Base-by-base conservation (phyloP, 2,329 filamentous ascomycete genomes). In the Mycogone perniciosa region DNA sequence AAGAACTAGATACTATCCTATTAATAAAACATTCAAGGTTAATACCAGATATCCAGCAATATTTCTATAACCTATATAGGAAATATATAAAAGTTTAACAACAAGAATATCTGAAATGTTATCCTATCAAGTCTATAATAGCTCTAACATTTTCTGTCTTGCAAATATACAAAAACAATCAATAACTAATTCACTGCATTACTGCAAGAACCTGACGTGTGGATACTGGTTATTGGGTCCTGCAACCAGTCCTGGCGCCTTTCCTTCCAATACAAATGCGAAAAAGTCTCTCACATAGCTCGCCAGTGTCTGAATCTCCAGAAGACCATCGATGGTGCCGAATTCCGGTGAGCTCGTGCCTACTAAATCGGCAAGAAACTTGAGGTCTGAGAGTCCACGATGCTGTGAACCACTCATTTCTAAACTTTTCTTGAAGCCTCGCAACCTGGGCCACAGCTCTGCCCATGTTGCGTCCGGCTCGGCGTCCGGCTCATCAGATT, bases 201-300 rank as follows among this genome's bases (percentile, higher is more conserved):
- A 43, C 4, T 9, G n/a, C 30, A 45, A 29, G 20, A 51, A 51
- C 20, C 11, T 27, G 10, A 51, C 48, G 6, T 51, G 30, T 4
- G 48, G 43, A 37, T 46, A 51, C 11, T 46, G 35, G 13, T 31
- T n/a, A 29, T 30, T 46, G 1, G 48, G 42, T 7, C 37, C 37
- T 34, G 26, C n/a, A 30, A 51, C 29, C 35, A 51, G 30, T 35
- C 48, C 37, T 20, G 11, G 33, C 6, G 31, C 35, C 29, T 37
- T 51, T n/a, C 35, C 48, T 13, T 51, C 38, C 20, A 51, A 30
- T 7, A 40, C 42, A 46, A 40, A 40, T n/a, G 27, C 43, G 37
- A 51, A 51, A 41, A 51, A 46, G 33, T 46, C 48, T 11, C 48
- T 39, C 42, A 10, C 48, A 41, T 46, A 51, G 5, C 10, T 30